Evolutionary conservation across 768 basidiomycete genomes (phyloP), one percentile per base, ranked within the genome.

Genomic region (Suillus weaverae): DNA sequence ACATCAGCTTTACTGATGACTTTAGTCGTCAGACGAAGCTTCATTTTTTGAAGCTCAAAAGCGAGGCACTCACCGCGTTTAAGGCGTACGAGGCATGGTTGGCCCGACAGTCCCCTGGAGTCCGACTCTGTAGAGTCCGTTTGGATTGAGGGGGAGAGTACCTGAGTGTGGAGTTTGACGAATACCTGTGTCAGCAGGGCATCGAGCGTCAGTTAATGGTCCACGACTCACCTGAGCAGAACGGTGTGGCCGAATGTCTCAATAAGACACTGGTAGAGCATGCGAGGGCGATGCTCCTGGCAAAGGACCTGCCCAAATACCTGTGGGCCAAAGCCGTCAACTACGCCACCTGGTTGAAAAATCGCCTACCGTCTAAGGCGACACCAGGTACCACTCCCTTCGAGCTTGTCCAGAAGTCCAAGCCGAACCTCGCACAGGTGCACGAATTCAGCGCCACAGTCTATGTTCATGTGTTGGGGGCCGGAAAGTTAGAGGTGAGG

Each of bases 1-100:
- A n/a, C n/a, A 54, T 70, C 18, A 76, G 71, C 0, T 82, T 77
- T 63, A 79, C 70, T 0, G 79, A 83, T 51, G 76, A 81, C 46
- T 38, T 9, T 38, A 66, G 75, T 0, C 70, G 73, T 7, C 64
- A 69, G 16, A 74, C 72, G 10, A 66, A 65, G 5, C 51, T 77
- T 11, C 67, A 70, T 41, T 66, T 75, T 20, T 66, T 81, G 4
- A 63, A 64, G 13, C 61, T 53, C 1, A 82, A 81, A 64, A 72
- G 72, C 44, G 54, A 76, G 30, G 68, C 72, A 2, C 67, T 77
- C 11, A 60, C 64, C 7, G 65, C 72, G 13, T 79, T 76, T 61
- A 66, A 69, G 20, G 50, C 65, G 0, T 77, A 71, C 32, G 69
- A 74, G 33, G 71, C 74, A 0, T 70, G 66, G 38, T 0, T 62